A percentile compares a stretch with the other conserved stretches of the same genome.
These are phyloP conservation scores for Penicillium ucsense DNA, from an alignment of 495 filamentous ascomycete species.

Conservation along the genomic window DNA sequence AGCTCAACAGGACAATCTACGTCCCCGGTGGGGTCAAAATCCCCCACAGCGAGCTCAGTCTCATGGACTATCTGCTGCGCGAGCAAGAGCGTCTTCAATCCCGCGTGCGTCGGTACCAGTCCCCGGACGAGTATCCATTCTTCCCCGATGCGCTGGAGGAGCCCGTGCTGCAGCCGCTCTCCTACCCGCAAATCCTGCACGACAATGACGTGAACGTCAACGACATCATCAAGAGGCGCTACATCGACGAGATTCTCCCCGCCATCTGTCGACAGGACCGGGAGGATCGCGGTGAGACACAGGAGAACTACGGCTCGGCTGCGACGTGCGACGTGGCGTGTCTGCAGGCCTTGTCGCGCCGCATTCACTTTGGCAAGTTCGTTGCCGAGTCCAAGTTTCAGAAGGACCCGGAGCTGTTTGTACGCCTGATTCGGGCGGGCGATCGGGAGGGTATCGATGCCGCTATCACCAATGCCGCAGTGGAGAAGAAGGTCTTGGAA, in stretches of 20 bases:
- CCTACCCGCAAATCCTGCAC: conserved; percentile 89
- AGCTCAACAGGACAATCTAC: conserved; percentile 85
- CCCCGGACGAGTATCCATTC: conserved; percentile 97
- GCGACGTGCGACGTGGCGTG: conserved; percentile 86
- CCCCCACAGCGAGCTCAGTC: conserved; percentile 60
- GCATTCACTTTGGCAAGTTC: conserved; percentile 98
- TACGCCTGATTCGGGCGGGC: conserved; percentile 63
- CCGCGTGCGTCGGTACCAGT: conserved; percentile 88
- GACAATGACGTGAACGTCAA: conserved; percentile 89
- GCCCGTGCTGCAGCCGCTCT: conserved; percentile 76
- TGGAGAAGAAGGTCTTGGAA: conserved; percentile 89
- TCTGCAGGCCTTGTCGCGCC: conserved; percentile 80
- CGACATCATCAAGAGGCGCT: conserved; percentile 71
- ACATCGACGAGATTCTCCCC: conserved; percentile 76
- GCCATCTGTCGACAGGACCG: conserved; percentile 62
- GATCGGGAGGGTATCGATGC: conserved; percentile 74
- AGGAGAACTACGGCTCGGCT: conserved; percentile 92
- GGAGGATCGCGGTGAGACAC: conserved; percentile 70
- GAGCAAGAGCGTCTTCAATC: conserved; percentile 88
- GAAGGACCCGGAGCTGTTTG: conserved; percentile 71
- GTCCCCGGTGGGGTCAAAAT: conserved; percentile 67
- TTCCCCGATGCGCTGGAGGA: conserved; percentile 73
- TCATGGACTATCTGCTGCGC: conserved; percentile 87
- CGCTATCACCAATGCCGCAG: conserved; percentile 81
- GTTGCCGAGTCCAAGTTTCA: conserved; percentile 98